Evolutionary conservation across 768 basidiomycete species (phyloP).

Genomic region (Crassisporium funariophilum): DNA sequence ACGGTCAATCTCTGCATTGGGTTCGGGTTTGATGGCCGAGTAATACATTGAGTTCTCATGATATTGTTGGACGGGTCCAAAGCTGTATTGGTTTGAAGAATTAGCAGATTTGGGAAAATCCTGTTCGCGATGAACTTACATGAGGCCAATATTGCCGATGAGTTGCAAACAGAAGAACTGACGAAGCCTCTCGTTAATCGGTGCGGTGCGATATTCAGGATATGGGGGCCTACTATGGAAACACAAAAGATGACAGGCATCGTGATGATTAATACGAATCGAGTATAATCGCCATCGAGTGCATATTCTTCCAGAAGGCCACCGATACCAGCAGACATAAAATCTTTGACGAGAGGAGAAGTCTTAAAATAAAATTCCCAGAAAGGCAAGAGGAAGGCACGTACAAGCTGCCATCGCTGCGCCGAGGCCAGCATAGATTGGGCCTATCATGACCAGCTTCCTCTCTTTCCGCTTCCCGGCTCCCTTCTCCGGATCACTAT

Average conservation of each 20-base stretch:
- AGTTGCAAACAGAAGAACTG: constrained; percentile 84
- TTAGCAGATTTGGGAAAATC: constrained; percentile 26
- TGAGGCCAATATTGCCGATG: constrained; percentile 62
- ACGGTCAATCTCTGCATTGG: constrained; percentile 67
- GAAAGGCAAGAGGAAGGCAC: constrained; percentile 21
- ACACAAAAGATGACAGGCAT: constrained; percentile 77
- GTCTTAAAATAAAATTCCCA: constrained; percentile 1
- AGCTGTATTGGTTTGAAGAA: constrained; percentile 23
- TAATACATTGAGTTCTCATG: constrained; percentile 85
- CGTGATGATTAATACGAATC: constrained; percentile 69
- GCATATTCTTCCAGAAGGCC: constrained; percentile 68
- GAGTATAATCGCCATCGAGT: constrained; percentile 59
- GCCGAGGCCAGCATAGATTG: constrained; percentile 70
- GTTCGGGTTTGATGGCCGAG: constrained; percentile 66
- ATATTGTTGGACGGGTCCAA: constrained; percentile 86
- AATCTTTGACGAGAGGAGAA: constrained; percentile 41
- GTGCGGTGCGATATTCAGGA: not conserved
- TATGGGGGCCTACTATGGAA: constrained; percentile 55
- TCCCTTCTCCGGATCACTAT: constrained; percentile 44
- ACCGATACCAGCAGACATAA: constrained; percentile 59
- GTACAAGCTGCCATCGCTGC: constrained; percentile 64
- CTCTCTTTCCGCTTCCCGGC: constrained; percentile 35
- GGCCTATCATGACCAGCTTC: constrained; percentile 61
- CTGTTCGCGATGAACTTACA: constrained; percentile 30
- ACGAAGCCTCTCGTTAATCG: not conserved